Percentiles rank a stretch among this genome's conserved stretches.
These are phyloP conservation scores for Arachnomyces sp. DNA, from an alignment of 2,329 filamentous ascomycete species.

Conservation along the genomic window DNA sequence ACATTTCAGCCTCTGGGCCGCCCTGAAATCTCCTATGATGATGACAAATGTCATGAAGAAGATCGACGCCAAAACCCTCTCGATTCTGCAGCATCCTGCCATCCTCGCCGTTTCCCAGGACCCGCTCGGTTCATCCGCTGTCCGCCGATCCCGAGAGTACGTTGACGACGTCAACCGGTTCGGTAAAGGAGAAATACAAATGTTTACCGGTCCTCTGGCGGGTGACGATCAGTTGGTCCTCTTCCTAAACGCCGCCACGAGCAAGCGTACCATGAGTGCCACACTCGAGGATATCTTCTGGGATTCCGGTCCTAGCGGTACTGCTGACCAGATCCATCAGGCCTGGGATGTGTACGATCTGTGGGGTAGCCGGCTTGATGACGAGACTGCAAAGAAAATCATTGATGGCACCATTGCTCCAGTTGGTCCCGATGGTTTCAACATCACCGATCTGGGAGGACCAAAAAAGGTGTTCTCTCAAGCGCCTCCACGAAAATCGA, in stretches of 20 bases:
- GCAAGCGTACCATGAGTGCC: conserved; percentile 40
- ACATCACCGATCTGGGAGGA: conserved; percentile 45
- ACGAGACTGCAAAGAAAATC: conserved; percentile 37
- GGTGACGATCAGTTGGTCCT: conserved; percentile 43
- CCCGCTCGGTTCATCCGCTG: conserved; percentile 33
- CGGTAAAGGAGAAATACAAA: conserved; percentile 40
- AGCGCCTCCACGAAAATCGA: conserved; percentile 26
- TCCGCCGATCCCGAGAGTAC: conserved; percentile 40
- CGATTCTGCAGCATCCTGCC: conserved; percentile 43
- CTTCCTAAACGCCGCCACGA: conserved; percentile 45
- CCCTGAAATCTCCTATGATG: conserved; percentile 41
- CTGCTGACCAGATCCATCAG: conserved; percentile 34
- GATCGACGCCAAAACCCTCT: conserved; percentile 35
- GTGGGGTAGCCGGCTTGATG: conserved; percentile 49
- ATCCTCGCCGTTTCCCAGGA: conserved; percentile 46
- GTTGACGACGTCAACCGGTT: conserved; percentile 35
- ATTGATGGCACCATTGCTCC: conserved; percentile 34
- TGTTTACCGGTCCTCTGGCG: conserved; percentile 44
- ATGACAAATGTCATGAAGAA: conserved; percentile 40
- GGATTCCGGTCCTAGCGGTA: conserved; percentile 37
- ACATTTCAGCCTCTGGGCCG: conserved; percentile 45
- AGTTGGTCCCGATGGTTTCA: conserved; percentile 20
- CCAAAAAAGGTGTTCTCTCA: conserved; percentile 42
- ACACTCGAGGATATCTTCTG: conserved; percentile 48
- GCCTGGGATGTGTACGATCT: conserved; percentile 50